phyloP scores from a whole-genome alignment of 768 basidiomycete species.

The Mycena alexandri region DNA sequence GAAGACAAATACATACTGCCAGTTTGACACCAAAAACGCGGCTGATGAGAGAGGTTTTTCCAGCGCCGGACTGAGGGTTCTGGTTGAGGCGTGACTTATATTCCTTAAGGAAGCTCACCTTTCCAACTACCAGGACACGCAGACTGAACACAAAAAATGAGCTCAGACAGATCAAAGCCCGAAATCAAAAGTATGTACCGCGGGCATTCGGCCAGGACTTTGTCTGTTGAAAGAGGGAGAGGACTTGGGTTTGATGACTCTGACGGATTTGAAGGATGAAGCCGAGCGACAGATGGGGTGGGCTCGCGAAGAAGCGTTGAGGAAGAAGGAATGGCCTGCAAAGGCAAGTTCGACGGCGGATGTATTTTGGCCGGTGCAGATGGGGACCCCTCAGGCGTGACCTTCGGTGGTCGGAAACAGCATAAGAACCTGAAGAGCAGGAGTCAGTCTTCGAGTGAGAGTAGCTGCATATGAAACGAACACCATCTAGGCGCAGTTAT shows the following conservation, averaged over 20 bases:
- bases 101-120: not conserved
- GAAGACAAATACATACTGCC: not conserved
- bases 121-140: constrained; percentile 4
- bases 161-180: not conserved
- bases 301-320: not conserved
- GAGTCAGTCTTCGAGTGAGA: not conserved
- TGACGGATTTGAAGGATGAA: not conserved
- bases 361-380: not conserved
- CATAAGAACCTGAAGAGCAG: not conserved
- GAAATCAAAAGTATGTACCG: not conserved
- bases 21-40: not conserved
- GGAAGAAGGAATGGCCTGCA: not conserved
- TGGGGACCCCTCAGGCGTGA: not conserved
- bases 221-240: not conserved
- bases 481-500: not conserved
- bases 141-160: not conserved
- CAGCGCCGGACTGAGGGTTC: not conserved
- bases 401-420: not conserved
- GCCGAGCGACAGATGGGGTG: not conserved
- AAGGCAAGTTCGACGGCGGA: not conserved
- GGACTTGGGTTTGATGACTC: not conserved
- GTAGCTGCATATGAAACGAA: not conserved
- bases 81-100: not conserved
- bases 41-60: constrained; percentile 8
- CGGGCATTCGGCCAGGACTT: not conserved